Evolutionary conservation across 2,329 filamentous ascomycete species (phyloP).

Genomic region (Coniochaeta sp.): DNA sequence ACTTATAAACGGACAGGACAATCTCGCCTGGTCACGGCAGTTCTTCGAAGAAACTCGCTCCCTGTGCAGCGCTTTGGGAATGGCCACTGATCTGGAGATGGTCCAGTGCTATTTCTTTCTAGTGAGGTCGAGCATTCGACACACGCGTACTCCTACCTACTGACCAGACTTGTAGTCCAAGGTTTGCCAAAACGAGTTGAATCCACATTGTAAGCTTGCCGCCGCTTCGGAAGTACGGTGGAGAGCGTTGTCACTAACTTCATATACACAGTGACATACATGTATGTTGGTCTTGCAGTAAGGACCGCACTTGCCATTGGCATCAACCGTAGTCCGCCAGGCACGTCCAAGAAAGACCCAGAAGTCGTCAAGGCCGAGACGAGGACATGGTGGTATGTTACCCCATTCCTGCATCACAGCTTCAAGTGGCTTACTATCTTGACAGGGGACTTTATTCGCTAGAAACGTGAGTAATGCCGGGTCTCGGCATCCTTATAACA

Average conservation of each 20-base stretch:
- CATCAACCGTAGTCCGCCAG: constrained; percentile 32
- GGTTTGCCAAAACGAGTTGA: constrained; percentile 40
- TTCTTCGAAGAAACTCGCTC: constrained; percentile 33
- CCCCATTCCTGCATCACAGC: constrained; percentile 8
- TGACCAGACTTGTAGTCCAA: constrained; percentile 26
- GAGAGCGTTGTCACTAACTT: background rate
- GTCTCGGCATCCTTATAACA: background rate
- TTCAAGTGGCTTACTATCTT: background rate
- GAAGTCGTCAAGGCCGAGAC: constrained; percentile 27
- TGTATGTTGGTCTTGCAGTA: constrained; percentile 38
- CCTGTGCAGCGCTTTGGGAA: constrained; percentile 28
- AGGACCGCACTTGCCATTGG: constrained; percentile 38
- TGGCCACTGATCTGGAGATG: constrained; percentile 37
- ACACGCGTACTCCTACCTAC: background rate
- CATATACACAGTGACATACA: constrained; percentile 27
- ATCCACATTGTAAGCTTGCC: constrained; percentile 31
- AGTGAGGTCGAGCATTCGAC: constrained; percentile 15
- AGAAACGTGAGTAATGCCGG: constrained; percentile 27
- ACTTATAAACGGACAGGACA: constrained; percentile 30
- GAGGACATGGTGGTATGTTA: constrained; percentile 35
- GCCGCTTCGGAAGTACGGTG: background rate
- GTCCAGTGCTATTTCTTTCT: constrained; percentile 39
- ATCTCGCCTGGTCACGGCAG: constrained; percentile 37
- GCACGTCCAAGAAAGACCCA: constrained; percentile 20
- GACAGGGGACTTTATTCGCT: constrained; percentile 34